These are phyloP conservation scores for Penicillium soppii DNA, from an alignment of 495 filamentous ascomycete species.

Conservation along the genomic window DNA sequence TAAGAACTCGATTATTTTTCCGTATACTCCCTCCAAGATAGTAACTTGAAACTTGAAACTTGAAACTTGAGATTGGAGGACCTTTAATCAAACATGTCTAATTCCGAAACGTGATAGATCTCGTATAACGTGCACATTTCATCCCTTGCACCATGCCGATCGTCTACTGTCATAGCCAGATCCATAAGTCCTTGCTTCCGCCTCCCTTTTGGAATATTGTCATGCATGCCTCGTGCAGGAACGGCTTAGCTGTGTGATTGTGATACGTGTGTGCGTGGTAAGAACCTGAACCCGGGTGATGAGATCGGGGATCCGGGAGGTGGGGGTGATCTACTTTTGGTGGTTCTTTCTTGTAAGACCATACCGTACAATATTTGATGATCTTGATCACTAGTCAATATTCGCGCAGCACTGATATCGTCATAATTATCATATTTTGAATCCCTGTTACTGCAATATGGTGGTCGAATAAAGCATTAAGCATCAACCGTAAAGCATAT, in stretches of 20 bases:
- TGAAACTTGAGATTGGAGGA: background rate
- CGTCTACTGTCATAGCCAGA: slow-evolving; percentile 19
- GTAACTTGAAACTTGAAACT: background rate
- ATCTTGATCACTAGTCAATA: no score
- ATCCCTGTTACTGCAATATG: no score
- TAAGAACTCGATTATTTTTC: background rate
- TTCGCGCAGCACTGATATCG: no score
- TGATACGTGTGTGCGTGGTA: background rate
- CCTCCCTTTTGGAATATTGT: background rate
- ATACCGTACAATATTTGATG: background rate
- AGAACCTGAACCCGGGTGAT: background rate
- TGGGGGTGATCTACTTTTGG: background rate
- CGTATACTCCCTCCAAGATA: no score
- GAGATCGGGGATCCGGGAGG: background rate
- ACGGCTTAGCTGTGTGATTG: background rate
- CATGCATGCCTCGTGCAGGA: slow-evolving; percentile 13
- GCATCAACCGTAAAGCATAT: background rate
- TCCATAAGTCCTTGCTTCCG: slow-evolving; percentile 11
- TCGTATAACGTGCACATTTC: slow-evolving; percentile 5
- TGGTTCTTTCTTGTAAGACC: background rate
- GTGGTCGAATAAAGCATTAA: no score
- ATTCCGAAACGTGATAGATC: background rate
- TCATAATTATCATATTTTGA: no score
- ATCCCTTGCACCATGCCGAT: slow-evolving; percentile 26
- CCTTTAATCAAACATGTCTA: background rate